Evolutionary conservation across 163 green algal genomes (phyloP).

Genomic region (Coccomyxa subellipsoidea): DNA sequence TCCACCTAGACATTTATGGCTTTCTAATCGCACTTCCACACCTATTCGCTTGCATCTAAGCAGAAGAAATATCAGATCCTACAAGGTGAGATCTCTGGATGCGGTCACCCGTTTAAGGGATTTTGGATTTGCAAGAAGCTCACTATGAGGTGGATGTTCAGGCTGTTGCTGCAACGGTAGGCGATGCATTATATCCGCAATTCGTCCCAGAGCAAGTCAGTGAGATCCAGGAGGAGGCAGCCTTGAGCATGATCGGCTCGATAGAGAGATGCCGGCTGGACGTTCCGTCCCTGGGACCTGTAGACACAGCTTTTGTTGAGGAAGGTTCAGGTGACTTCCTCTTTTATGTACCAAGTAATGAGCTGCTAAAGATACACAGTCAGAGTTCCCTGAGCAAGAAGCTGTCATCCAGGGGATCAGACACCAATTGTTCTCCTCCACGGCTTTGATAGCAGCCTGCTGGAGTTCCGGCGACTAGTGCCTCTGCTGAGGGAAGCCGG

Average conservation of each 20-base stretch:
- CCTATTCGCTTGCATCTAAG: too few species aligned
- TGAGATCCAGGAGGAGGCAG: background rate
- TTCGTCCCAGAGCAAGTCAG: background rate
- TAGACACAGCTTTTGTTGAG: background rate
- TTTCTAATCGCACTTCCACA: too few species aligned
- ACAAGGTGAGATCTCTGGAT: too few species aligned
- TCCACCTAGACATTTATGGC: too few species aligned
- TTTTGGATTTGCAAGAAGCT: too few species aligned
- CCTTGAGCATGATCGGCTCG: background rate
- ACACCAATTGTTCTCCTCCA: constrained; percentile 75
- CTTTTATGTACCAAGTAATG: background rate
- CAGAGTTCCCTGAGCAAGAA: background rate
- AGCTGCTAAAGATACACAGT: too few species aligned
- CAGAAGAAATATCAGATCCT: too few species aligned
- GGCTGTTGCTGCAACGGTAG: background rate
- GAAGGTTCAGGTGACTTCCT: background rate
- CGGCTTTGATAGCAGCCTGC: constrained; percentile 80
- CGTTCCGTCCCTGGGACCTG: background rate
- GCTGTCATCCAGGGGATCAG: background rate
- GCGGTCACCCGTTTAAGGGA: too few species aligned
- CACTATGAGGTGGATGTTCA: background rate
- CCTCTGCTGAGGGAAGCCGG: constrained; percentile 50
- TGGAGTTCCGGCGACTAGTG: constrained; percentile 85
- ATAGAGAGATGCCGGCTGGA: background rate
- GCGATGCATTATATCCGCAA: background rate